Evolutionary conservation across 345 rosid genomes (phyloP).

Genomic region (Murraya paniculata): DNA sequence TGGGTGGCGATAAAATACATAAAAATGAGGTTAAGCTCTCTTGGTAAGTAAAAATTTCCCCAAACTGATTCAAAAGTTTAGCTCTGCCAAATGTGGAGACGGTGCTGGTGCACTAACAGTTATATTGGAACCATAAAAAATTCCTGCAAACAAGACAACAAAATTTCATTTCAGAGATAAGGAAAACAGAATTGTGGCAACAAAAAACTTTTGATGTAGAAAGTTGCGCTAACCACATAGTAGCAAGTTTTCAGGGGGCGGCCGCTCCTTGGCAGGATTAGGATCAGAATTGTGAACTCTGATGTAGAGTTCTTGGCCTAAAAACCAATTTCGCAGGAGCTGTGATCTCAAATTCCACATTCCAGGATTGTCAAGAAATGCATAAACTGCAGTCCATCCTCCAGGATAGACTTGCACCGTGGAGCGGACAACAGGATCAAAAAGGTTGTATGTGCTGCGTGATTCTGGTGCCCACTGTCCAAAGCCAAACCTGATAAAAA

Average conservation of each 20-base stretch:
- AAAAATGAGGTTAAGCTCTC: no score
- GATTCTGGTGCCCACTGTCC: conserved; percentile 31
- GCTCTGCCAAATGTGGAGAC: background rate
- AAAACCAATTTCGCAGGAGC: conserved; percentile 30
- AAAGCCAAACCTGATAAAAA: conserved; percentile 26
- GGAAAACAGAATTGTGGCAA: background rate
- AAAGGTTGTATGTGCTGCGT: conserved; percentile 22
- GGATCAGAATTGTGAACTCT: conserved; percentile 31
- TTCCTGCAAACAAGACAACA: conserved; percentile 13
- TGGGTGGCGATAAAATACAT: no score
- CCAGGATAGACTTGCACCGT: conserved; percentile 35
- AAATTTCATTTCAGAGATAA: background rate
- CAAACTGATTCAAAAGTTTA: background rate
- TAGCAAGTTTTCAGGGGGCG: conserved; percentile 29
- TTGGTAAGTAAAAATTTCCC: no score
- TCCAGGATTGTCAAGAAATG: conserved; percentile 41
- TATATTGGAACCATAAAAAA: conserved; percentile 7
- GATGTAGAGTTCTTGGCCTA: conserved; percentile 41
- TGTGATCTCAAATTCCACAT: conserved; percentile 50
- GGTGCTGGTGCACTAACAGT: conserved; percentile 15
- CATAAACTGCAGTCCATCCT: conserved; percentile 45
- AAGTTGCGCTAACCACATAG: conserved; percentile 24
- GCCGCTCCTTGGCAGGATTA: conserved; percentile 38
- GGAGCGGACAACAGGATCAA: conserved; percentile 34
- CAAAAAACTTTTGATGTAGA: no score